These are phyloP conservation scores for Nymphaea thermarum DNA, from an alignment of 164 flowering plant species.

Conservation along the genomic window DNA sequence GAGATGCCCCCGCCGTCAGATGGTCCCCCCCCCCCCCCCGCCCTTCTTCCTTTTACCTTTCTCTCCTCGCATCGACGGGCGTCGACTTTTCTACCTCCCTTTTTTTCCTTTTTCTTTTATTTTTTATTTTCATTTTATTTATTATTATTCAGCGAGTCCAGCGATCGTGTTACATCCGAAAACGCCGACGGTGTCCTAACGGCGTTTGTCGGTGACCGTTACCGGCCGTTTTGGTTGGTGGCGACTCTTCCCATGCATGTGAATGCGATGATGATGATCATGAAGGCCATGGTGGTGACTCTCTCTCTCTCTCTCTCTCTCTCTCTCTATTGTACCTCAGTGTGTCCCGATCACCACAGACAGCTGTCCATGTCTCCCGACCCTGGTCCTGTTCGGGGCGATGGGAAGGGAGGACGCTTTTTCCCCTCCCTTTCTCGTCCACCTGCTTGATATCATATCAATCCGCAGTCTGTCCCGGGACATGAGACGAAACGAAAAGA, in stretches of 20 bases:
- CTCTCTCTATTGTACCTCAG: background rate
- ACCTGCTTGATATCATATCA: too few species aligned
- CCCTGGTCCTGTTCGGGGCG: too few species aligned
- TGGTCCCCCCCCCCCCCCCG: background rate
- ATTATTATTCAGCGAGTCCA: too few species aligned
- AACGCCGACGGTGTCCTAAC: background rate
- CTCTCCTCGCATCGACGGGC: background rate
- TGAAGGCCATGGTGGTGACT: background rate
- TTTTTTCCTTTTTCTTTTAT: background rate
- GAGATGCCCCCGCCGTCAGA: background rate
- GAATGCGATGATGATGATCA: background rate
- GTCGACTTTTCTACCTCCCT: background rate
- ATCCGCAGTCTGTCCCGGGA: too few species aligned
- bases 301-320: background rate
- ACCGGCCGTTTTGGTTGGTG: too few species aligned
- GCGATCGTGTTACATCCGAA: background rate
- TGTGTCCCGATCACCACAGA: too few species aligned
- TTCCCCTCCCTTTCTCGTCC: too few species aligned
- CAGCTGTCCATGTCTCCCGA: too few species aligned
- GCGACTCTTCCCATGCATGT: too few species aligned
- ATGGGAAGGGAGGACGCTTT: too few species aligned
- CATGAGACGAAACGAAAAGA: too few species aligned
- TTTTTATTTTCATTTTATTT: too few species aligned
- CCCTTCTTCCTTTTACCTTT: background rate
- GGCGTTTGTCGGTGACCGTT: background rate